These are phyloP conservation scores for Rhizophlyctis rosea DNA, from an alignment of 192 early-diverging fungal species.

Conservation along the genomic window DNA sequence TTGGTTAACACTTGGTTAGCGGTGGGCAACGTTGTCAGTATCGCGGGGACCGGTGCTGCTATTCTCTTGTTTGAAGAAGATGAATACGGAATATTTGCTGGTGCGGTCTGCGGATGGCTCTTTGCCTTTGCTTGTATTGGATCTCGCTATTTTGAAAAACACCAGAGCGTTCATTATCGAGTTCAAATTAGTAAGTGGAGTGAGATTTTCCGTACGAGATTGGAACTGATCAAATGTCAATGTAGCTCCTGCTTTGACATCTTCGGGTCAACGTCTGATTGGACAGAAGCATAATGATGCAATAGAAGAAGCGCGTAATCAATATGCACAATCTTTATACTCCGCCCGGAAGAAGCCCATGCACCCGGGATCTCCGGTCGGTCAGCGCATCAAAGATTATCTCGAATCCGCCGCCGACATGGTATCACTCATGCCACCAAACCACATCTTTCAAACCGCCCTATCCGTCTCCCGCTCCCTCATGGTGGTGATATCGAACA, in stretches of 20 bases:
- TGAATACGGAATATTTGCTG: slow-evolving; percentile 10
- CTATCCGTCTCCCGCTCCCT: not conserved
- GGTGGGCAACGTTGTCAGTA: slow-evolving; percentile 14
- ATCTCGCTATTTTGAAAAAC: slow-evolving; percentile 17
- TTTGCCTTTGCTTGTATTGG: slow-evolving; percentile 35
- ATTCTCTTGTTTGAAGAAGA: slow-evolving; percentile 20
- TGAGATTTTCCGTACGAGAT: too few species aligned
- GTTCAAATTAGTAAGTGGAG: slow-evolving; percentile 31
- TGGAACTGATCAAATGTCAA: too few species aligned
- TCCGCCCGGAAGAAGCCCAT: not conserved
- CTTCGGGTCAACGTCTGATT: slow-evolving; percentile 31
- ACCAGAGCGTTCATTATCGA: slow-evolving; percentile 28
- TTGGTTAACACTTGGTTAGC: slow-evolving; percentile 23
- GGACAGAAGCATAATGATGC: slow-evolving; percentile 9
- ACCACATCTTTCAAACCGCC: slow-evolving; percentile 15
- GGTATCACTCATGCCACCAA: not conserved
- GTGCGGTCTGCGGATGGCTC: slow-evolving; percentile 35
- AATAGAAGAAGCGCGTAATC: not conserved
- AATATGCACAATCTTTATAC: not conserved
- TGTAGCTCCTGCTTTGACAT: slow-evolving; percentile 29
- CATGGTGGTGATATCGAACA: not conserved
- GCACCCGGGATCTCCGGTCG: not conserved
- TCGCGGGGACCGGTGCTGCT: slow-evolving; percentile 13
- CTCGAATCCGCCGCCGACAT: slow-evolving; percentile 1
- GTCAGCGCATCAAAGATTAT: not conserved